A percentile compares a stretch with the other conserved stretches of the same genome.
Conservation (phyloP, 2,329 filamentous ascomycete species). For the Eurotiales sp. region DNA sequence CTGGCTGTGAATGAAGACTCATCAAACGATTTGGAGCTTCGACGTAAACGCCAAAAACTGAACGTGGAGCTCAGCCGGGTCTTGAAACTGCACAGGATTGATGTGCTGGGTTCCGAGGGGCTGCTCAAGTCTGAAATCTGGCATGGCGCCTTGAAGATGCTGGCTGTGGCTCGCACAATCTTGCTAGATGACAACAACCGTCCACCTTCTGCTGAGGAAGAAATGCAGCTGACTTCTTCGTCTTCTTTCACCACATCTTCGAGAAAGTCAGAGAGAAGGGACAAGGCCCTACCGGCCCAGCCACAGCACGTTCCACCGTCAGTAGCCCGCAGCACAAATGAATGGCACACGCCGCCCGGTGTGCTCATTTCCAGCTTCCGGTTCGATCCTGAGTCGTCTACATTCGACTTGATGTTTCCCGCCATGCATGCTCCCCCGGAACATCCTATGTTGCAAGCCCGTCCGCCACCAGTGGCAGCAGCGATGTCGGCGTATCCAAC, state of each 20-base stretch:
- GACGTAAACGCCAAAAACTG: slow-evolving; percentile 22
- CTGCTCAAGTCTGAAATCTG: slow-evolving; percentile 25
- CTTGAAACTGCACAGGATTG: slow-evolving; percentile 27
- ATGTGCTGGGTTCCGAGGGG: slow-evolving; percentile 24
- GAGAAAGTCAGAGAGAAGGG: background rate
- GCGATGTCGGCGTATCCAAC: background rate
- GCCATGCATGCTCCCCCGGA: background rate
- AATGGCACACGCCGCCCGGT: background rate
- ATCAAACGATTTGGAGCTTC: slow-evolving; percentile 15
- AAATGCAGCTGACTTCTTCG: too few relatives aligned
- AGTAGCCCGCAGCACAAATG: background rate
- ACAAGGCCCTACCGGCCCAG: background rate
- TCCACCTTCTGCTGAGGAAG: background rate
- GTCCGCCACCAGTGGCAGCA: slow-evolving; percentile 3
- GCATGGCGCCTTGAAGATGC: slow-evolving; percentile 26
- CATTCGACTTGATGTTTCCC: slow-evolving; percentile 7
- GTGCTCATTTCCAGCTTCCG: slow-evolving; percentile 10
- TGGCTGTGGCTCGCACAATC: slow-evolving; percentile 25
- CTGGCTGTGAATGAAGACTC: slow-evolving; percentile 8
- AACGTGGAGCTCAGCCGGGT: slow-evolving; percentile 24
- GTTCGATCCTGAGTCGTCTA: slow-evolving; percentile 8
- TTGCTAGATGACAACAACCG: slow-evolving; percentile 28
- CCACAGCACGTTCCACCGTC: background rate
- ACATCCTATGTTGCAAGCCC: slow-evolving; percentile 1
- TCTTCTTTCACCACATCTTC: too few relatives aligned